A percentile compares a stretch with the other conserved stretches of the same genome.
Conservation (phyloP, 495 filamentous ascomycete genomes). For the Endocarpon pusillum region DNA sequence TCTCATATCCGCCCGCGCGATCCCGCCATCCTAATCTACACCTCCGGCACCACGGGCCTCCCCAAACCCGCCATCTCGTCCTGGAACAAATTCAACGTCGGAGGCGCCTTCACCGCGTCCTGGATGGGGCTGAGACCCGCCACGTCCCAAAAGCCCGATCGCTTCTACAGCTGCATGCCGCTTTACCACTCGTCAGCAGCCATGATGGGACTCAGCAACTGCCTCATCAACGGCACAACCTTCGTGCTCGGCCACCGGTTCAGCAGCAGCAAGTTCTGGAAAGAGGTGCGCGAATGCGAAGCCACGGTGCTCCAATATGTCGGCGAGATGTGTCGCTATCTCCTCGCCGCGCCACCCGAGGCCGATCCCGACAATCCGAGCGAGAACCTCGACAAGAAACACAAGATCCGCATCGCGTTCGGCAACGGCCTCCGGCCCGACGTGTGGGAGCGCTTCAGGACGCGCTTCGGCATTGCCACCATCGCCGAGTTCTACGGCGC, state of each 20-base stretch:
- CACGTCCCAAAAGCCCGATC: constrained; percentile 41
- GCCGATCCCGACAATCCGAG: constrained; percentile 45
- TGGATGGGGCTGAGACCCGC: constrained; percentile 37
- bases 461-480: constrained; percentile 65
- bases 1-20: constrained; percentile 30
- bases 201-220: constrained; percentile 47
- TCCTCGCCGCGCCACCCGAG: constrained; percentile 53
- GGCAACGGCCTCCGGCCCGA: constrained; percentile 90
- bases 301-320: constrained; percentile 89
- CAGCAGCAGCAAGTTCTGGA: constrained; percentile 67
- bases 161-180: constrained; percentile 90
- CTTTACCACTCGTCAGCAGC: constrained; percentile 80
- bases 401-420: constrained; percentile 65
- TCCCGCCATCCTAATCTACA: constrained; percentile 67
- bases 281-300: constrained; percentile 50
- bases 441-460: constrained; percentile 75
- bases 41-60: constrained; percentile 76
- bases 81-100: constrained; percentile 49
- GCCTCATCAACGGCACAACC: constrained; percentile 42
- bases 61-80: constrained; percentile 80
- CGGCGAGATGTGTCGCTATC: constrained; percentile 84
- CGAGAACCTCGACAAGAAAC: constrained; percentile 57
- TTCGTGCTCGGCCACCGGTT: constrained; percentile 66
- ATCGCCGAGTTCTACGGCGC: constrained; percentile 84
- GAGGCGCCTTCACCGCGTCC: constrained; percentile 32